phyloP scores from a whole-genome alignment of 1,284 basidiomycete genomes.

The Malassezia globosa region DNA sequence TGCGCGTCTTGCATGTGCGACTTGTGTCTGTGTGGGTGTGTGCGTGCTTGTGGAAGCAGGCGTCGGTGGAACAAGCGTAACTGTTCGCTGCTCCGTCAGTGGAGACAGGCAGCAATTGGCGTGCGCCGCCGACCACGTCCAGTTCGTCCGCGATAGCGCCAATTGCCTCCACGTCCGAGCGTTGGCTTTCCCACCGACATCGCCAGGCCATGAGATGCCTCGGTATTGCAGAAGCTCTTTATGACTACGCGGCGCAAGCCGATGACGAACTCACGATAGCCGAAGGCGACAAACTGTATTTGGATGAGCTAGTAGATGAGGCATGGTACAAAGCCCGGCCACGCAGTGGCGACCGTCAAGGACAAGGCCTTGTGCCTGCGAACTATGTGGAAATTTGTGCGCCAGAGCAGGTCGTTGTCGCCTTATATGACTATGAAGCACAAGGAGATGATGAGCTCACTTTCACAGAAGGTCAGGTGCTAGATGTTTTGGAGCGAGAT shows the following conservation, averaged over 20 bases:
- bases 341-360: constrained; percentile 12
- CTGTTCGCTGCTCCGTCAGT: no score
- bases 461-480: constrained; percentile 36
- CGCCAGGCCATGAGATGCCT: constrained; percentile 22
- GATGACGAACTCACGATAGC: constrained; percentile 41
- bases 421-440: constrained; percentile 41
- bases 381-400: constrained; percentile 44
- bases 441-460: constrained; percentile 42
- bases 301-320: constrained; percentile 41
- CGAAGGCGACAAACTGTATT: constrained; percentile 43
- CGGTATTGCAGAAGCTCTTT: constrained; percentile 39
- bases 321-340: constrained; percentile 44
- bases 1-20: no score
- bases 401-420: constrained; percentile 36
- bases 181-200: not conserved
- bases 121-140: no score
- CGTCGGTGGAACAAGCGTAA: no score
- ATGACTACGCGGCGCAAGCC: constrained; percentile 44
- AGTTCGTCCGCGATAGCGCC: no score
- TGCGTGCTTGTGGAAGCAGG: no score
- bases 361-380: constrained; percentile 40
- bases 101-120: no score
- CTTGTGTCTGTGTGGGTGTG: no score
- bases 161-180: not conserved
- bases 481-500: constrained; percentile 38